Evolutionary conservation across 2,329 filamentous ascomycete genomes (phyloP), one percentile per base, ranked within the genome.

Genomic region (Neurospora sp.): DNA sequence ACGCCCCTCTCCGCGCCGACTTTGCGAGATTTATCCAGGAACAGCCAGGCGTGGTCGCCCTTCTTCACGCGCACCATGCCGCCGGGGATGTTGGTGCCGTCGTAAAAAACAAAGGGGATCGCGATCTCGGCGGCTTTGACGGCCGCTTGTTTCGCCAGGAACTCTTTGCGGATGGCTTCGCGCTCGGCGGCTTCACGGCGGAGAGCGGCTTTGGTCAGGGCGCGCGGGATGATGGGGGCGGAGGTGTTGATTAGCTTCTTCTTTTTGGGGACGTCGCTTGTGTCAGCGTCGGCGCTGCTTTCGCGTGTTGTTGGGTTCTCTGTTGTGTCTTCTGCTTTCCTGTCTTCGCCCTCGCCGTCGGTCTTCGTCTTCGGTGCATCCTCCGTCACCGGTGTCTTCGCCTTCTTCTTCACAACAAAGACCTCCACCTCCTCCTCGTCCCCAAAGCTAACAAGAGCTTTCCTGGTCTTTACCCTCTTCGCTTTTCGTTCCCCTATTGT

Each of bases 41-140:
- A 97, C 1, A 97, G 82, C 96, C 96, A 98, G 36, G 96, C 85
- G 70, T 89, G 91, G 77, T 98, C 96, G 10, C 96, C 95, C 81
- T 99, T 99, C 80, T 93, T 97, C 67, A 98, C 87, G 71, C 90
- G 89, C 66, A 95, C 94, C 15, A 87, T 87, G 1, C 95, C 94
- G 17, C 93, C 93, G 0, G 94, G 92, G 11, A 92, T 91, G 78
- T 96, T 95, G 28, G 92, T 92, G 17, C 96, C 96, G 75, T 98
- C 95, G 81, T 97, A 98, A 78, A 98, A 98, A 3, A 98, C 92
- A 79, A 98, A 99, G 0, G 96, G 96, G 39, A 99, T 90, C 17
- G 91, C 86, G 69, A 99, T 92, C 77, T 97, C 94, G 8, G 93
- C 94, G 23, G 88, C 88, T 81, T 96, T 97, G 74, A 98, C 91